Evolutionary conservation across 2,329 filamentous ascomycete genomes (phyloP).

Genomic region (Chaetomium olivaceum): DNA sequence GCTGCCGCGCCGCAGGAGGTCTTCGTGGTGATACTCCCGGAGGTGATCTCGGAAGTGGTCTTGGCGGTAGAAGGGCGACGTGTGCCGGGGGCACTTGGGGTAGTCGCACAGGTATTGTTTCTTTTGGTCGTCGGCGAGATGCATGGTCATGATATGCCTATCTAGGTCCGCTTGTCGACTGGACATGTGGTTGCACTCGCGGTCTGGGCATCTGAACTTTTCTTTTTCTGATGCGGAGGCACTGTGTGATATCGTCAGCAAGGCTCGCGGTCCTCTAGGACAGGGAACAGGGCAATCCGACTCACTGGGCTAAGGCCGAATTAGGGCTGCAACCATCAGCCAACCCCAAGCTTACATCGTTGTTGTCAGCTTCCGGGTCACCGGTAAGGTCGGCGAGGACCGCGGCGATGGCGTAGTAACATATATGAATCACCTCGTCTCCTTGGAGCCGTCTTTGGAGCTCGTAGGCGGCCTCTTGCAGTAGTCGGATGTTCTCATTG

Average conservation of each 20-base stretch:
- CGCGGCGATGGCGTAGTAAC: slow-evolving; percentile 17
- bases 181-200: slow-evolving; percentile 50
- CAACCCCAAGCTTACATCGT: neutral
- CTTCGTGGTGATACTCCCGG: slow-evolving; percentile 57
- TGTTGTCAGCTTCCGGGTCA: neutral
- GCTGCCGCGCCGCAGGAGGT: slow-evolving; percentile 50
- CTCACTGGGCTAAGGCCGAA: neutral
- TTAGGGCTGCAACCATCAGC: neutral
- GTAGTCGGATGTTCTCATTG: slow-evolving; percentile 1
- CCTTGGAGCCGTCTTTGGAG: slow-evolving; percentile 23
- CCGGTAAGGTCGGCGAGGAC: slow-evolving; percentile 10
- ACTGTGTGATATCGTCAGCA: neutral
- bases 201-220: slow-evolving; percentile 41
- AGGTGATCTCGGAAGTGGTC: slow-evolving; percentile 61
- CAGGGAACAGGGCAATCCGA: neutral
- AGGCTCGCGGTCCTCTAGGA: neutral
- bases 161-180: slow-evolving; percentile 56
- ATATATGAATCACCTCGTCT: slow-evolving; percentile 19
- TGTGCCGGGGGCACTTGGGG: slow-evolving; percentile 46
- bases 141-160: slow-evolving; percentile 53
- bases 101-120: slow-evolving; percentile 55
- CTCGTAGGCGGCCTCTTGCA: slow-evolving; percentile 30
- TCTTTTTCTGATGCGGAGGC: slow-evolving; percentile 19
- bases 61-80: slow-evolving; percentile 52
- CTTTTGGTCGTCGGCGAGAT: slow-evolving; percentile 46